These are phyloP conservation scores for Saccharum hybrid DNA, from an alignment of 202 grass and related monocot species.

Conservation along the genomic window DNA sequence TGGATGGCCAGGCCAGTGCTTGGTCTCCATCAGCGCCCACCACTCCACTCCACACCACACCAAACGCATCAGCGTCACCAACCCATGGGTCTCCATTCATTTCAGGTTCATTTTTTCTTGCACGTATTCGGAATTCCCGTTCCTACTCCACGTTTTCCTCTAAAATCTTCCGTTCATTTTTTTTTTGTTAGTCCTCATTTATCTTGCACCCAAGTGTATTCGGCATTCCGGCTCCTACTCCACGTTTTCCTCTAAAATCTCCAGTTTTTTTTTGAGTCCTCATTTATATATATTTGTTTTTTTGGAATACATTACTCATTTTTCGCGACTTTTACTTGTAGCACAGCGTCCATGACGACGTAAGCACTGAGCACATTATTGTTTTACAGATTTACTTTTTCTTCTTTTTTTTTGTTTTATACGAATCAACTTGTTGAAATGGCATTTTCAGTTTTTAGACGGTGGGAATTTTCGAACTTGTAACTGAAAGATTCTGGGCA, in stretches of 20 bases:
- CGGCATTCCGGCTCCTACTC: too few species aligned
- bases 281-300: too few species aligned
- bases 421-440: neutral
- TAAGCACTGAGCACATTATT: neutral
- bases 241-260: too few species aligned
- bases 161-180: too few species aligned
- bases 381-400: neutral
- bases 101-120: too few species aligned
- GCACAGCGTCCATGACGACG: neutral
- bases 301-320: neutral
- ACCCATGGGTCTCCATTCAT: neutral
- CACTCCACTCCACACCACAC: conserved; percentile 33
- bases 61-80: conserved; percentile 43
- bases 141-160: too few species aligned
- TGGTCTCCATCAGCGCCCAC: conserved; percentile 38
- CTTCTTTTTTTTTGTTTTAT: neutral
- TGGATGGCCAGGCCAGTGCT: conserved; percentile 18
- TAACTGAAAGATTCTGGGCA: neutral
- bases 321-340: neutral
- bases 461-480: neutral
- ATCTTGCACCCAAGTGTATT: too few species aligned
- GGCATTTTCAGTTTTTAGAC: neutral
- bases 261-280: too few species aligned
- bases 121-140: too few species aligned
- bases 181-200: too few species aligned